These are phyloP conservation scores for Fagus sylvatica DNA, from an alignment of 306 rosid genomes.

Conservation along the genomic window DNA sequence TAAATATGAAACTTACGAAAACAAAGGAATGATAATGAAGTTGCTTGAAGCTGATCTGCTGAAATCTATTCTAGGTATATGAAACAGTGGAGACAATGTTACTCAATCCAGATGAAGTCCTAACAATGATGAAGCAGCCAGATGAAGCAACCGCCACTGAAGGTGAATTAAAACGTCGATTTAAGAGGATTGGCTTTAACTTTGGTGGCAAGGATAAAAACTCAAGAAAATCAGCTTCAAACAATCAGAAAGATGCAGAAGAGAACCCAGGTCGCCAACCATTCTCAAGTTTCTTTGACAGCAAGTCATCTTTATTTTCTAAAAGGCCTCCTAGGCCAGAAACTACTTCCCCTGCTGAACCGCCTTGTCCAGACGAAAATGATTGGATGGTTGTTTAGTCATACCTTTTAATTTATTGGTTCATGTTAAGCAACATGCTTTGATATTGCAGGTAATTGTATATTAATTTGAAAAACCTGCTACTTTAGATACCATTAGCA, in stretches of 20 bases:
- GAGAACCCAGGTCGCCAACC: conserved; percentile 57
- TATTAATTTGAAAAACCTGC: conserved; percentile 31
- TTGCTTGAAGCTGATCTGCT: conserved; percentile 3
- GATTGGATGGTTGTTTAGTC: conserved; percentile 57
- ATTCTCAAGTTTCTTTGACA: conserved; percentile 76
- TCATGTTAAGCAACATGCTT: conserved; percentile 15
- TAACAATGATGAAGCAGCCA: conserved; percentile 62
- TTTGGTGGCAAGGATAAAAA: conserved; percentile 69
- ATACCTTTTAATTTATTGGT: background rate
- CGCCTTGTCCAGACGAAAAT: conserved; percentile 30
- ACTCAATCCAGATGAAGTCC: conserved; percentile 79
- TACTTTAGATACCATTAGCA: conserved; percentile 10
- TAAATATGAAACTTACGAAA: too few species aligned
- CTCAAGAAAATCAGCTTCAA: conserved; percentile 40
- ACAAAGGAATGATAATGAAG: background rate
- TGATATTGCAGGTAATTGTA: conserved; percentile 54
- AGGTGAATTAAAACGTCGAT: conserved; percentile 56
- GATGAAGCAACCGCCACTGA: conserved; percentile 46
- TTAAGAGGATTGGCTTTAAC: conserved; percentile 68
- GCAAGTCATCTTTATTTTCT: conserved; percentile 76
- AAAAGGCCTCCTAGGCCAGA: conserved; percentile 68
- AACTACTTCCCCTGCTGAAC: conserved; percentile 34
- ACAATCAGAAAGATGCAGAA: conserved; percentile 41
- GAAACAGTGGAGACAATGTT: conserved; percentile 86
- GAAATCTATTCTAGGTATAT: conserved; percentile 55